Base-by-base conservation (phyloP, 768 basidiomycete genomes). In the Leccinum broughii region DNA sequence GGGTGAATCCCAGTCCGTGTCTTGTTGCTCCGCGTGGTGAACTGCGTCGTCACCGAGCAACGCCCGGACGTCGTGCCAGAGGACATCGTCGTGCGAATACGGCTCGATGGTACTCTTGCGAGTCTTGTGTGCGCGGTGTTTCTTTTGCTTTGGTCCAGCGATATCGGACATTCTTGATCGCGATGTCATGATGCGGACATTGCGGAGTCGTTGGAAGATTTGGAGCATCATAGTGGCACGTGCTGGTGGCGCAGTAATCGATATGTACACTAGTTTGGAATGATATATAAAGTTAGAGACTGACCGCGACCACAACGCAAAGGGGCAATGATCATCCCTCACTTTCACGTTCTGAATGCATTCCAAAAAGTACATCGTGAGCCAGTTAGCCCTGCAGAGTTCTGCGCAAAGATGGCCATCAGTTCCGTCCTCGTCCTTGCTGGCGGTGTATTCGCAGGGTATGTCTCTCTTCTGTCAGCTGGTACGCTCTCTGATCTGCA, bases 391-490 rank as follows among this genome's bases (percentile, higher is more conserved):
- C 85, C 88, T 0, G 79, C 87, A 2, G 83, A 84, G 57, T 97
- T 94, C 72, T 91, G 83, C 80, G 84, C 76, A 60, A 92, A 94
- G 69, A 75, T 97, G 32, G 62, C 81, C 20, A 74, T 93, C 54
- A 90, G 89, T 55, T 78, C 76, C 4, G 70, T 76, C 3, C 80
- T 98, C 28, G 94, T 98, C 7, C 75, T 98, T 2, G 77, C 85
- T 0, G 95, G 95, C 3, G 95, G 95, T 55, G 88, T 95, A 5
- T 97, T 98, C 71, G 92, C 95, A 13, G 95, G 95, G 95, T 91
- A 32, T 7, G 54, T 15, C 4, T 20, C 15, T 20, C 22, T 24
- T 0, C 1, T 22, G 3, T 0, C 4, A 2, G 4, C 10, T 20
- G 5, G 10, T 20, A 46, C n/a, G 44, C 24, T 2, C 50, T 3